These are phyloP conservation scores for Plasmodium inui DNA, from an alignment of 169 alveolate genomes.

Conservation along the genomic window DNA sequence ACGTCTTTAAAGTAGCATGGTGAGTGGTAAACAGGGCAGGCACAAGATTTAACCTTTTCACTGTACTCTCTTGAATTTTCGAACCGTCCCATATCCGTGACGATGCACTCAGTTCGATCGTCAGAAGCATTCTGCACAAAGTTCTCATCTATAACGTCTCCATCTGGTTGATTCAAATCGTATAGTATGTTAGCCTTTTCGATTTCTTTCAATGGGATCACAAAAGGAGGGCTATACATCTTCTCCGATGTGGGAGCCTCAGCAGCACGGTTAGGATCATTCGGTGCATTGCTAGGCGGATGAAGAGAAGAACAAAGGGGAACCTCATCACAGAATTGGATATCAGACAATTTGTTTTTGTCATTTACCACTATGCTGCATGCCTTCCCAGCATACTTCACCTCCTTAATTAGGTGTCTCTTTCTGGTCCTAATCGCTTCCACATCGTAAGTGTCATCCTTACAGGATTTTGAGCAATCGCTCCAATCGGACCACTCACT, in stretches of 20 bases:
- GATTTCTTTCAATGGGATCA: conserved; percentile 28
- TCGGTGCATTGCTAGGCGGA: background rate
- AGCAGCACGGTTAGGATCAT: background rate
- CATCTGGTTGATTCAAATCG: conserved; percentile 32
- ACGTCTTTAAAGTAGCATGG: conserved; percentile 68
- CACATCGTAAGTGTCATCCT: conserved; percentile 61
- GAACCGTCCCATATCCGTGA: conserved; percentile 31
- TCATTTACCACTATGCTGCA: conserved; percentile 22
- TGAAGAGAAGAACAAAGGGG: conserved; percentile 2
- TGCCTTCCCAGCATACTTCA: background rate
- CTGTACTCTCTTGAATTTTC: conserved; percentile 19
- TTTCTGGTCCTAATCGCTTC: conserved; percentile 25
- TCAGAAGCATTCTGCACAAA: background rate
- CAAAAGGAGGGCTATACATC: conserved; percentile 16
- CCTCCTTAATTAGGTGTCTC: background rate
- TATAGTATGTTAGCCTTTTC: conserved; percentile 43
- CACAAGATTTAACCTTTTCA: conserved; percentile 30
- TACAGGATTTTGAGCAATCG: conserved; percentile 75
- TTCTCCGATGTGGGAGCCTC: background rate
- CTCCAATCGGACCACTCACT: conserved; percentile 84
- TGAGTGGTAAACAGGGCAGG: conserved; percentile 38
- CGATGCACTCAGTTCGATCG: background rate
- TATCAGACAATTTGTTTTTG: conserved; percentile 1
- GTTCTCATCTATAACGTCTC: conserved; percentile 19
- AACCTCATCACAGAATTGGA: background rate